These are phyloP conservation scores for Lactifluus rugatus DNA, from an alignment of 768 basidiomycete genomes.

Conservation along the genomic window DNA sequence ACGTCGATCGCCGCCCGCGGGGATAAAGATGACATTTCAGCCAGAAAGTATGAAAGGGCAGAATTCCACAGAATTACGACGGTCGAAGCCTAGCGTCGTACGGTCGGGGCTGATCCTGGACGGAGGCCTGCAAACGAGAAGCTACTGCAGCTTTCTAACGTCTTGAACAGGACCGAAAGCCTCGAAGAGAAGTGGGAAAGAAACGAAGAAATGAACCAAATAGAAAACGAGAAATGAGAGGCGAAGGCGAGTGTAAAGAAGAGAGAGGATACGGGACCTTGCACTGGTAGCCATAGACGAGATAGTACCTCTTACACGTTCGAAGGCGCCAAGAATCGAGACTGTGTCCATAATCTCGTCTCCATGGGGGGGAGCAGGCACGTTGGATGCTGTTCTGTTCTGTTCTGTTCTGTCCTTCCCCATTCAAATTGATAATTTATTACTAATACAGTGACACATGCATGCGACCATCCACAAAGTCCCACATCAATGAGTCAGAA, in stretches of 20 bases:
- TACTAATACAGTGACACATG: conserved; percentile 1
- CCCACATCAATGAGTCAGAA: not conserved
- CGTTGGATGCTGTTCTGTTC: not conserved
- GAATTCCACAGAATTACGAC: not conserved
- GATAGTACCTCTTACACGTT: not conserved
- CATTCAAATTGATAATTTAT: not conserved
- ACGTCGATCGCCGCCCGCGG: not conserved
- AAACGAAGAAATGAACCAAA: not conserved
- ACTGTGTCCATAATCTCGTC: not conserved
- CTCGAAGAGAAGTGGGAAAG: not conserved
- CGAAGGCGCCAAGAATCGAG: not conserved
- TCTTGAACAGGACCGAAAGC: conserved; percentile 3
- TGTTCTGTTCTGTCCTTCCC: not conserved
- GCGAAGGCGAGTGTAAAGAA: not conserved
- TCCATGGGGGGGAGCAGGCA: not conserved
- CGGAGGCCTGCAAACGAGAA: conserved; percentile 1
- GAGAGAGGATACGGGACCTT: not conserved
- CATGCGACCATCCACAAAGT: not conserved
- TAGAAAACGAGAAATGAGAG: not conserved
- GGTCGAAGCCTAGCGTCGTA: not conserved
- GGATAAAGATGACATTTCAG: not conserved
- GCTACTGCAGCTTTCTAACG: conserved; percentile 12
- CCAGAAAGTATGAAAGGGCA: not conserved
- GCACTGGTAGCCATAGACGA: conserved; percentile 1
- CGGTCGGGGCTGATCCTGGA: not conserved